Base-by-base conservation (phyloP, 305 asterid species). In the Fraxinus floribunda region DNA sequence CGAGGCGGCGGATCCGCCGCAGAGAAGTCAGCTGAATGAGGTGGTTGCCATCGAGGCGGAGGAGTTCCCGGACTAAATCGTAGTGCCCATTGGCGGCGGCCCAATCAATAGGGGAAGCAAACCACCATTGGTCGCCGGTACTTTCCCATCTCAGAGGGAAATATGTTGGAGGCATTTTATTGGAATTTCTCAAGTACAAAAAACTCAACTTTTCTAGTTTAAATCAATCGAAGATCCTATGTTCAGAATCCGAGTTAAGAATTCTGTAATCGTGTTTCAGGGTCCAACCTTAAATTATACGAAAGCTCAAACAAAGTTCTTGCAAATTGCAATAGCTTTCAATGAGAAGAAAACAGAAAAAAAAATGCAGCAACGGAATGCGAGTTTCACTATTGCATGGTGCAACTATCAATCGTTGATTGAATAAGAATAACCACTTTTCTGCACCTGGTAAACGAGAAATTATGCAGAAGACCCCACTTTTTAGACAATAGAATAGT, bases 71-170 rank as follows among this genome's bases (percentile, higher is more conserved):
- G 73, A 96, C 98, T 62, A 94, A 44, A 49, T 96, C 99, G 85
- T 90, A 94, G 89, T 94, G 98, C 20, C 99, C 99, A 82, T 94
- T 96, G 39, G 99, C 99, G 11, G 98, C 98, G 0, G 99, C 99
- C 90, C 92, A 96, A 41, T 96, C 99, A 73, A 96, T 92, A 29
- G 99, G 99, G 70, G 98, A 93, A 11, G 97, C 99, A 81, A 92
- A 96, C 99, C 99, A 96, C 99, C 99, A 96, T 34, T 94, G 99
- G 13, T 95, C 99, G 41, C 99, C 99, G 57, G 99, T 93, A 93
- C 98, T 94, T 82, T 95, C 99, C 99, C 99, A 95, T 71, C 99
- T 84, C 5, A 95, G 91, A 78, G 99, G 99, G 79, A 95, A 94
- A 88, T 94, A 89, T 1, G 88, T 85, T 11, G 96, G 91, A 57